A percentile compares a stretch with the other conserved stretches of the same genome.
These are phyloP conservation scores for Phytophthora hybrid DNA, from an alignment of 352 stramenopile species.

Conservation along the genomic window DNA sequence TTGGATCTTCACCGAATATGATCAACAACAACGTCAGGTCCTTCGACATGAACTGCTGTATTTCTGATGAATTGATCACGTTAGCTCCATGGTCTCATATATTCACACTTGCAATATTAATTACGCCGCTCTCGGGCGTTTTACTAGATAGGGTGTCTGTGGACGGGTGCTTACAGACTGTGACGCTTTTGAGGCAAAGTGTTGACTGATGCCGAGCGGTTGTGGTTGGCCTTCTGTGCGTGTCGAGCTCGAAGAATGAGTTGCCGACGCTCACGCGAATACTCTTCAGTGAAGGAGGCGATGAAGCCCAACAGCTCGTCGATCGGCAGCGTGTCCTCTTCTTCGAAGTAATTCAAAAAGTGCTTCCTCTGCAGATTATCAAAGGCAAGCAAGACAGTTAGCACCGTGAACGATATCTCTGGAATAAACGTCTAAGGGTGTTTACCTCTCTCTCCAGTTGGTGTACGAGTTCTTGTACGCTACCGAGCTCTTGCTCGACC, in stretches of 20 bases:
- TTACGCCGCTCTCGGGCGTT: neutral
- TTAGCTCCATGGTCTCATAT: neutral
- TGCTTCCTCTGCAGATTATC: slow-evolving; percentile 50
- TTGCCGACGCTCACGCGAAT: slow-evolving; percentile 54
- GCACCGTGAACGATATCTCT: neutral
- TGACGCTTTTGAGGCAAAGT: slow-evolving; percentile 30
- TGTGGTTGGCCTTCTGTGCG: slow-evolving; percentile 21
- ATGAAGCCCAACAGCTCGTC: slow-evolving; percentile 70
- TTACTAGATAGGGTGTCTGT: neutral
- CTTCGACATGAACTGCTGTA: neutral
- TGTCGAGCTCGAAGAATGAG: slow-evolving; percentile 39
- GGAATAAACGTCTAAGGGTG: neutral
- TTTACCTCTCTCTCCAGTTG: slow-evolving; percentile 62
- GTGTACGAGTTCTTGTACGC: slow-evolving; percentile 53
- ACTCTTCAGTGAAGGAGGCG: neutral
- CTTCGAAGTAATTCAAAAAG: slow-evolving; percentile 84
- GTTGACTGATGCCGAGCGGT: slow-evolving; percentile 18
- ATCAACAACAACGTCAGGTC: neutral
- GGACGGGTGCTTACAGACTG: slow-evolving; percentile 27
- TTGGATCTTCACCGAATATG: neutral
- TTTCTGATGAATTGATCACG: neutral
- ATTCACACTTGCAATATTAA: slow-evolving; percentile 1
- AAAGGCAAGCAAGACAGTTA: neutral
- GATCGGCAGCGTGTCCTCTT: slow-evolving; percentile 68
- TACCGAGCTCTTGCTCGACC: slow-evolving; percentile 67